These are phyloP conservation scores for Hypoxylon sp. DNA, from an alignment of 2,329 filamentous ascomycete species.

Conservation along the genomic window DNA sequence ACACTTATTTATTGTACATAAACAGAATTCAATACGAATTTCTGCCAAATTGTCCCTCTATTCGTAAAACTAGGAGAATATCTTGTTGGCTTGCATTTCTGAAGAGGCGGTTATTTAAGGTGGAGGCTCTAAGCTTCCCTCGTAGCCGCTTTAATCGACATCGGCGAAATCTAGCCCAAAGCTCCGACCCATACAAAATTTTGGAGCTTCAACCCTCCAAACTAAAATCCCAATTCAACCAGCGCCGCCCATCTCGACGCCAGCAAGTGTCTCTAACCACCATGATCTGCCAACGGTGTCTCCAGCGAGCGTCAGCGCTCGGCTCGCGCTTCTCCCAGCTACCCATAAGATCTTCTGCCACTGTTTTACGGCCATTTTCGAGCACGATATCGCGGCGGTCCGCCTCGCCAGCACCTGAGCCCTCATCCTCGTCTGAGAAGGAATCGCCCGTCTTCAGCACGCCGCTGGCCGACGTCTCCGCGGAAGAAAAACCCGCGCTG, in stretches of 20 bases:
- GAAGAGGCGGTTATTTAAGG: neutral
- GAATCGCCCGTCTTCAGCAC: slow-evolving; percentile 47
- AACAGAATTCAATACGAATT: slow-evolving; percentile 8
- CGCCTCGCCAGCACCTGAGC: slow-evolving; percentile 56
- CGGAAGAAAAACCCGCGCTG: slow-evolving; percentile 44
- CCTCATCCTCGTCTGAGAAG: slow-evolving; percentile 45
- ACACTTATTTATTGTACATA: slow-evolving; percentile 41
- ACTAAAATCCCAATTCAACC: slow-evolving; percentile 8
- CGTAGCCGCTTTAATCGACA: slow-evolving; percentile 7
- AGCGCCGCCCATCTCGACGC: slow-evolving; percentile 5
- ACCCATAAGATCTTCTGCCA: slow-evolving; percentile 32
- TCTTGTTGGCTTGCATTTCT: slow-evolving; percentile 4
- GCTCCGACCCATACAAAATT: slow-evolving; percentile 52
- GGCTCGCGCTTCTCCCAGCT: slow-evolving; percentile 40
- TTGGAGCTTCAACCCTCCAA: slow-evolving; percentile 45
- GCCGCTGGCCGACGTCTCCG: slow-evolving; percentile 45
- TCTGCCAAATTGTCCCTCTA: neutral
- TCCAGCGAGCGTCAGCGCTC: slow-evolving; percentile 60
- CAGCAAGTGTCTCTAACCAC: slow-evolving; percentile 7
- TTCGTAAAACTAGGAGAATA: slow-evolving; percentile 1
- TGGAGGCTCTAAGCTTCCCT: slow-evolving; percentile 4
- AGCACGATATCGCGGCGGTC: slow-evolving; percentile 51
- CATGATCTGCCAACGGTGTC: slow-evolving; percentile 64
- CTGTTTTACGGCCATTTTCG: slow-evolving; percentile 57
- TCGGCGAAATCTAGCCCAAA: slow-evolving; percentile 47